Conservation (phyloP, 2,329 filamentous ascomycete genomes). For the Trichoderma lentiforme region DNA sequence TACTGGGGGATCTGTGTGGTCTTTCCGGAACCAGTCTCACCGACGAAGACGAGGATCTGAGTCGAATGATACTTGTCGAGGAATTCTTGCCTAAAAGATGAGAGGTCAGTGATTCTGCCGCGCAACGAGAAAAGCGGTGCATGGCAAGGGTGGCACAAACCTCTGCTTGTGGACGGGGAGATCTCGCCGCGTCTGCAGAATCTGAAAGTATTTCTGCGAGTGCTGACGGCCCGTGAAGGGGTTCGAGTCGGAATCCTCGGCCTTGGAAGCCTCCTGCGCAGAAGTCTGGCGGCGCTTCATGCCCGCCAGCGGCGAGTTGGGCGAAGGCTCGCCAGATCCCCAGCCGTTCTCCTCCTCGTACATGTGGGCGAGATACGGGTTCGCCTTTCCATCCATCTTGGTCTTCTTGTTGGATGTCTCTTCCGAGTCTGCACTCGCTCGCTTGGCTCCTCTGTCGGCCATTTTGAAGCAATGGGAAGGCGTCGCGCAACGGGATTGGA, state of each 20-base stretch:
- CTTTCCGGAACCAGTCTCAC: slow-evolving; percentile 98
- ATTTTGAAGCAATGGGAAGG: slow-evolving; percentile 29
- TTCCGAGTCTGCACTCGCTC: slow-evolving; percentile 43
- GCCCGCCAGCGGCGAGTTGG: slow-evolving; percentile 53
- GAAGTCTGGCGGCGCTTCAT: slow-evolving; percentile 81
- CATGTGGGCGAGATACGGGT: slow-evolving; percentile 91
- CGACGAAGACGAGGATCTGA: slow-evolving; percentile 97
- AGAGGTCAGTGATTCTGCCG: background rate
- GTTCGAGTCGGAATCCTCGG: slow-evolving; percentile 79
- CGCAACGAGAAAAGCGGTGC: background rate
- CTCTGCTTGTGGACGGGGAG: slow-evolving; percentile 91
- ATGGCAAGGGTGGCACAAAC: slow-evolving; percentile 39
- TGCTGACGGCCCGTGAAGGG: slow-evolving; percentile 78
- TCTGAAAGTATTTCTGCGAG: slow-evolving; percentile 83
- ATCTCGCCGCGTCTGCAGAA: slow-evolving; percentile 77
- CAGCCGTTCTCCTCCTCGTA: slow-evolving; percentile 48
- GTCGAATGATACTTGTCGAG: slow-evolving; percentile 86
- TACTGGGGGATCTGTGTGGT: slow-evolving; percentile 99
- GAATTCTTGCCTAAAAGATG: slow-evolving; percentile 74
- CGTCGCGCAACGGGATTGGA: slow-evolving; percentile 4
- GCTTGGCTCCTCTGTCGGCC: slow-evolving; percentile 44
- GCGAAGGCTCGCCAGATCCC: slow-evolving; percentile 28
- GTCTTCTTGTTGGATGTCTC: slow-evolving; percentile 43
- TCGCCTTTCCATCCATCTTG: slow-evolving; percentile 48
- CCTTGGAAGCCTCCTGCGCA: slow-evolving; percentile 65